Percentiles rank a stretch among this genome's conserved stretches.
Conservation (phyloP, 257 asterid genomes). For the Knoxia roxburghii region DNA sequence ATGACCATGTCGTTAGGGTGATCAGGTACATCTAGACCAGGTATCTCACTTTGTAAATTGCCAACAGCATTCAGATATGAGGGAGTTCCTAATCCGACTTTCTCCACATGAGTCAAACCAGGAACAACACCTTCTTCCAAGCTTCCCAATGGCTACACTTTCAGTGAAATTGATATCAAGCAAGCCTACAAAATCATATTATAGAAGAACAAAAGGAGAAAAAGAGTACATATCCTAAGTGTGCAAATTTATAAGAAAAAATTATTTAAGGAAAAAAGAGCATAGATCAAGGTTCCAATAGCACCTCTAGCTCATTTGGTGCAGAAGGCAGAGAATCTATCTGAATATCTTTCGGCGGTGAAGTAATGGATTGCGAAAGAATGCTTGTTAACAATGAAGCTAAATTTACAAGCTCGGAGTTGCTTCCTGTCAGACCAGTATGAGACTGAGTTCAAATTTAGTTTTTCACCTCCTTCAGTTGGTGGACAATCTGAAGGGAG, state of each 20-base stretch:
- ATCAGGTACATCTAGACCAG: conserved; percentile 62
- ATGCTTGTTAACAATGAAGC: conserved; percentile 49
- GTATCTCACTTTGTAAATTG: conserved; percentile 54
- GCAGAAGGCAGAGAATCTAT: conserved; percentile 34
- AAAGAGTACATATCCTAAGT: neutral
- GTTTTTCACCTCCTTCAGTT: conserved; percentile 53
- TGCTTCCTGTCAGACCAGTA: conserved; percentile 40
- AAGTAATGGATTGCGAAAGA: conserved; percentile 40
- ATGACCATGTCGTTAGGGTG: conserved; percentile 34
- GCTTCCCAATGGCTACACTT: conserved; percentile 43
- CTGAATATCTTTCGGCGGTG: conserved; percentile 31
- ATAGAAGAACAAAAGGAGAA: neutral
- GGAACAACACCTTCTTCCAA: conserved; percentile 37
- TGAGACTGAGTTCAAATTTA: conserved; percentile 26
- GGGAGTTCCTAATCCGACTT: conserved; percentile 27
- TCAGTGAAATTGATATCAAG: neutral
- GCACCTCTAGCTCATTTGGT: conserved; percentile 56
- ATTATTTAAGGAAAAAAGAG: conserved; percentile 10
- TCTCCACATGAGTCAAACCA: conserved; percentile 39
- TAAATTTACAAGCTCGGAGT: conserved; percentile 56
- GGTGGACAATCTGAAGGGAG: conserved; percentile 54
- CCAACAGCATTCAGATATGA: conserved; percentile 41
- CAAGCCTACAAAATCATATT: neutral
- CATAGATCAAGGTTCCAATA: conserved; percentile 10
- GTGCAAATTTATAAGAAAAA: neutral